A percentile compares a stretch with the other conserved stretches of the same genome.
Evolutionary conservation across 345 rosid genomes (phyloP).

Genomic region (Moricandia arvensis): DNA sequence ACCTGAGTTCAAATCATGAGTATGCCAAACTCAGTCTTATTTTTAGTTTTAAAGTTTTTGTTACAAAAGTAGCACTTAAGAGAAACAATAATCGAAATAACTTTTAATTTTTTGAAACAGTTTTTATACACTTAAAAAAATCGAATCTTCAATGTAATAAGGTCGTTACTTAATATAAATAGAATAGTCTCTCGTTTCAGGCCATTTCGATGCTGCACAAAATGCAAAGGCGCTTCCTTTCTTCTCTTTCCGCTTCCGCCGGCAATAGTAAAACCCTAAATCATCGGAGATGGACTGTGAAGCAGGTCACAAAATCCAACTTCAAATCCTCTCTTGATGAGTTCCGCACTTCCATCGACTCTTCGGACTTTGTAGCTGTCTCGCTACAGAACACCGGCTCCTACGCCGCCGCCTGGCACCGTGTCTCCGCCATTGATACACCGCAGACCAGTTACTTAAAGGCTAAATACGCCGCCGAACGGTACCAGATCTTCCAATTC

Average conservation of each 20-base stretch:
- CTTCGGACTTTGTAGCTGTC: slow-evolving; percentile 68
- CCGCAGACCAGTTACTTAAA: slow-evolving; percentile 66
- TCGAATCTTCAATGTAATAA: too few relatives aligned
- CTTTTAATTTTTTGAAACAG: too few relatives aligned
- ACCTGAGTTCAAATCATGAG: too few relatives aligned
- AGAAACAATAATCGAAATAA: too few relatives aligned
- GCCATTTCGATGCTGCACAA: background rate
- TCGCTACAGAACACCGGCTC: slow-evolving; percentile 72
- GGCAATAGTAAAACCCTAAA: slow-evolving; percentile 35
- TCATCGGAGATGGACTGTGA: slow-evolving; percentile 43
- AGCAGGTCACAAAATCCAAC: slow-evolving; percentile 71
- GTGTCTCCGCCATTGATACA: slow-evolving; percentile 66
- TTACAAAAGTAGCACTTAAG: too few relatives aligned
- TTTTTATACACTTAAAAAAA: too few relatives aligned
- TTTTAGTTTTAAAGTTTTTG: too few relatives aligned
- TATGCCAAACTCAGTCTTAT: too few relatives aligned
- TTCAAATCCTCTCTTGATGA: slow-evolving; percentile 51
- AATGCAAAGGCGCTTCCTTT: slow-evolving; percentile 48
- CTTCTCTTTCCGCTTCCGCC: slow-evolving; percentile 33
- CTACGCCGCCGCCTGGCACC: slow-evolving; percentile 80
- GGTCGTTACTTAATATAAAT: too few relatives aligned
- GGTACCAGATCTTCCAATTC: slow-evolving; percentile 76
- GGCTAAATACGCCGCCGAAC: slow-evolving; percentile 66
- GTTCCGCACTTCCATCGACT: slow-evolving; percentile 51
- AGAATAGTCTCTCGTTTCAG: background rate